Evolutionary conservation across 2,329 filamentous ascomycete species (phyloP).

Genomic region (Fusarium nisikadoi): DNA sequence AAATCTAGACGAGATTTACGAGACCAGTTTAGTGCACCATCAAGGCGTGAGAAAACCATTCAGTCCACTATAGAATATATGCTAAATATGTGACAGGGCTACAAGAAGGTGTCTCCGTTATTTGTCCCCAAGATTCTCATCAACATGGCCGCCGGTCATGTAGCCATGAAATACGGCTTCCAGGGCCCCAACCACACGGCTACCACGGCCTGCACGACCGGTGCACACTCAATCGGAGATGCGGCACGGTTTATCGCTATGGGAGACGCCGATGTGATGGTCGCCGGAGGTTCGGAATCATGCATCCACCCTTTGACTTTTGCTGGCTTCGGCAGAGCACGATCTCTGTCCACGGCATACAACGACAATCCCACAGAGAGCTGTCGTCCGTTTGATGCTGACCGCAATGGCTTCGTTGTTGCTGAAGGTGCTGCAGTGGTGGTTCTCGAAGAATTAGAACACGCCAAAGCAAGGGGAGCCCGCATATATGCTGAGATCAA

Average conservation of each 20-base stretch:
- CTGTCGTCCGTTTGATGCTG: constrained; percentile 87
- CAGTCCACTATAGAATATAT: neutral
- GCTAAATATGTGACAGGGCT: constrained; percentile 68
- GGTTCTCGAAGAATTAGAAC: constrained; percentile 88
- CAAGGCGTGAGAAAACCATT: constrained; percentile 67
- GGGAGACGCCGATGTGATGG: constrained; percentile 93
- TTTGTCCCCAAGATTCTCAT: constrained; percentile 95
- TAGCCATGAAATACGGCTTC: constrained; percentile 92
- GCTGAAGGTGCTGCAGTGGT: constrained; percentile 91
- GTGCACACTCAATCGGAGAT: constrained; percentile 93
- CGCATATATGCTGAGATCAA: constrained; percentile 87
- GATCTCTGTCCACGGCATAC: constrained; percentile 84
- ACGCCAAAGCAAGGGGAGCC: constrained; percentile 82
- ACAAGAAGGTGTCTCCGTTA: constrained; percentile 90
- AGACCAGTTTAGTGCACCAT: constrained; percentile 81
- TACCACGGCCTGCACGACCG: constrained; percentile 96
- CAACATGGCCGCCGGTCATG: constrained; percentile 93
- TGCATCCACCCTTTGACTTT: constrained; percentile 96
- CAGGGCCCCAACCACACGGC: constrained; percentile 91
- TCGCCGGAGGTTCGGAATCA: constrained; percentile 94
- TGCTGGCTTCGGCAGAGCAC: constrained; percentile 87
- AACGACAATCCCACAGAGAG: constrained; percentile 77
- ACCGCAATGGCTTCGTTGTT: constrained; percentile 88
- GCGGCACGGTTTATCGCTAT: constrained; percentile 91
- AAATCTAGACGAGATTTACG: constrained; percentile 90